Evolutionary conservation across 1,284 basidiomycete genomes (phyloP), one percentile per base, ranked within the genome.

Genomic region (Cerioporus squamosus): DNA sequence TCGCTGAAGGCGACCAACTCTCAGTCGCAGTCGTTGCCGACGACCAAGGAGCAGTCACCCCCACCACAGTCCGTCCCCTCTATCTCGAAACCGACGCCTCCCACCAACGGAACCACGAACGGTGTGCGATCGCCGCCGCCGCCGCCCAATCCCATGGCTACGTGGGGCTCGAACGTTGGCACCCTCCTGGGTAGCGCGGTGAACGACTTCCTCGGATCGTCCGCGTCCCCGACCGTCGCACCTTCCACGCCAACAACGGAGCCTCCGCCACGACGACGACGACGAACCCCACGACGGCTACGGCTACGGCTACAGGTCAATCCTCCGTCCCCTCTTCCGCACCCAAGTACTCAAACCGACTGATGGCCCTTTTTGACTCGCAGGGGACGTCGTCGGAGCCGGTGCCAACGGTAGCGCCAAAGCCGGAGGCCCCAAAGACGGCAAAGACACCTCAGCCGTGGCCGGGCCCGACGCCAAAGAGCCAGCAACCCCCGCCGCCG

Each of bases 291-390:
- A 50, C 43, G 10, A 29, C 29, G n/a, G n/a, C 26, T 29, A 29
- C 26, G 26, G 40, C 40, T 18, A 42, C 40, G 40, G 40, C 63
- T 45, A 52, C 62, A 68, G 67, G 67, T 68, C 65, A 66, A 68
- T 65, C 60, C 45, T 43, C 53, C 33, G 59, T 59, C 54, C 44
- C 29, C 47, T 61, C 59, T 58, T 59, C 62, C 59, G 57, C 62
- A 57, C 57, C 63, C 59, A 52, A 49, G 44, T 51, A 62, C 43
- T 51, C 22, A 64, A 59, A 53, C 55, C 62, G 62, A 66, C 67
- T 68, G 62, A 68, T 55, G 57, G 61, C 61, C 61, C 54, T 63
- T 59, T 64, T 63, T 63, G 47, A 64, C 59, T 51, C 61, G 57
- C 67, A 68, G 67, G 67, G 57, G 62, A 56, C 55, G 47, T 51